These are phyloP conservation scores for Kwoniella shivajii DNA, from an alignment of 1,284 basidiomycete species.

Conservation along the genomic window DNA sequence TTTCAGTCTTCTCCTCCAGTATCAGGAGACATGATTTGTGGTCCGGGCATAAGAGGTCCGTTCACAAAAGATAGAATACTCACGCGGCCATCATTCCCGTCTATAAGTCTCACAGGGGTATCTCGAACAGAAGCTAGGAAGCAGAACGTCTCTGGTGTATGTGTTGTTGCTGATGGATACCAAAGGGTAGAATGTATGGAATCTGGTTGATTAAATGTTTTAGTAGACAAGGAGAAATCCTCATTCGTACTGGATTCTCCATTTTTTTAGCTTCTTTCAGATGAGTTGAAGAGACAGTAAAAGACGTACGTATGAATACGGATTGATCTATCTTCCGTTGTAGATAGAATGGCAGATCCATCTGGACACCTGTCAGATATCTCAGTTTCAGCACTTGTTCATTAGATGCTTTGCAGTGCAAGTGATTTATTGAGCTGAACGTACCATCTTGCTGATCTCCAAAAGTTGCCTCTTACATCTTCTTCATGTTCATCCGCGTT, in stretches of 20 bases:
- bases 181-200: conserved; percentile 74
- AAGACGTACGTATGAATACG: conserved; percentile 38
- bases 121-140: conserved; percentile 79
- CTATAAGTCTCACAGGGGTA: conserved; percentile 75
- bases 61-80: conserved; percentile 29
- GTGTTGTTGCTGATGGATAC: conserved; percentile 72
- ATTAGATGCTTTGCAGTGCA: not conserved
- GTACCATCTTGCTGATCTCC: conserved; percentile 46
- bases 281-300: not conserved
- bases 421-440: conserved; percentile 2
- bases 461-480: conserved; percentile 32
- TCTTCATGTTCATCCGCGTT: not conserved
- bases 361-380: conserved; percentile 40
- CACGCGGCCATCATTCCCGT: conserved; percentile 75
- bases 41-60: too few species aligned
- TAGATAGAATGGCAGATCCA: conserved; percentile 42
- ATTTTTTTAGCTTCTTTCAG: not conserved
- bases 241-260: not conserved
- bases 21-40: not conserved
- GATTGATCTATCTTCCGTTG: conserved; percentile 46
- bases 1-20: not conserved
- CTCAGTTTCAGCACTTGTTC: conserved; percentile 6
- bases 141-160: conserved; percentile 69
- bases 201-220: conserved; percentile 61
- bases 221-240: conserved; percentile 1